phyloP scores from a whole-genome alignment of 2,329 filamentous ascomycete species.

The Sclerotinia minor region DNA sequence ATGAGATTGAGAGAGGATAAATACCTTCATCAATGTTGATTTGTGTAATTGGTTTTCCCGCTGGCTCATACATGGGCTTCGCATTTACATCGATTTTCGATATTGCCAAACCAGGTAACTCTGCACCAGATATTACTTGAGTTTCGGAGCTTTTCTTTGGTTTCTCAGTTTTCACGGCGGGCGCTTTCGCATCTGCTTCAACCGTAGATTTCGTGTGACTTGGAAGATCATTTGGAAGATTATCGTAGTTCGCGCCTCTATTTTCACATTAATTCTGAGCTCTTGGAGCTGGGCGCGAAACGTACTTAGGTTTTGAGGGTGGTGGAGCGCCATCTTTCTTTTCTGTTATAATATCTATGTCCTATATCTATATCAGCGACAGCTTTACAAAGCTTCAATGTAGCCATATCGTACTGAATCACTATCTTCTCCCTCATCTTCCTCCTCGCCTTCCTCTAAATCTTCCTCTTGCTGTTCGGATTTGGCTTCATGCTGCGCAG shows the following conservation, averaged over 20 bases:
- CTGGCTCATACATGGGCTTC: constrained; percentile 74
- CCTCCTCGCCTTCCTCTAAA: constrained; percentile 64
- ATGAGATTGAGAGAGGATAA: neutral
- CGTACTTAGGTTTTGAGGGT: constrained; percentile 47
- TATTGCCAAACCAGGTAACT: constrained; percentile 65
- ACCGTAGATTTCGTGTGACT: constrained; percentile 48
- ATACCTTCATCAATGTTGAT: constrained; percentile 70
- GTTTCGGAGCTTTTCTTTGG: constrained; percentile 37
- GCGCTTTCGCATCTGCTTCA: constrained; percentile 51
- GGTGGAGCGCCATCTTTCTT: constrained; percentile 64
- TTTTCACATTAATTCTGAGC: constrained; percentile 27
- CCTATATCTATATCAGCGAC: constrained; percentile 45
- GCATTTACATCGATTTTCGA: constrained; percentile 84
- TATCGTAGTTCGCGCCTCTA: constrained; percentile 44
- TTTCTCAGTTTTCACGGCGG: constrained; percentile 51
- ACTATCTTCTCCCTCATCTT: constrained; percentile 59
- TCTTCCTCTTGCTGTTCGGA: constrained; percentile 51
- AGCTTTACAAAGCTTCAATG: neutral
- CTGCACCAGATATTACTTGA: constrained; percentile 48
- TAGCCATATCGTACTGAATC: constrained; percentile 51
- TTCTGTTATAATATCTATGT: constrained; percentile 69
- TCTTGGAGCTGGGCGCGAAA: constrained; percentile 26
- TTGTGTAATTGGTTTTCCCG: constrained; percentile 78
- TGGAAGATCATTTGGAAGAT: constrained; percentile 3
- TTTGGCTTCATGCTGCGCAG: constrained; percentile 35